Evolutionary conservation across 805 yeast species (phyloP), one percentile per base, ranked within the genome.

Genomic region (Scheffersomyces lignosus): DNA sequence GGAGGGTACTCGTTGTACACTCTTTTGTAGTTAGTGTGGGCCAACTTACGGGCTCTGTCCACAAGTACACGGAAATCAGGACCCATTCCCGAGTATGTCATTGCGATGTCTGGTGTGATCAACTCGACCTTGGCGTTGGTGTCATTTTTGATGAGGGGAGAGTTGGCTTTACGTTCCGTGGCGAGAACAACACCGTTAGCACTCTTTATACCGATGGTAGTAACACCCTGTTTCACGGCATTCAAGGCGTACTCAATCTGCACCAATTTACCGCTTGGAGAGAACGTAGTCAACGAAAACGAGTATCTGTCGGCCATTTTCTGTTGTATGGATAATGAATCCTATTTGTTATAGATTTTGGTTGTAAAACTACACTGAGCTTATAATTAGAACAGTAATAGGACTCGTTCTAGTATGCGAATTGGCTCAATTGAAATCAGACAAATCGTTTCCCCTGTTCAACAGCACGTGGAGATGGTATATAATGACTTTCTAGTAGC

Each of bases 71-170:
- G 77, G 70, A 86, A 93, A 62, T 93, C 99, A 15, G 99, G 99
- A 17, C 98, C 98, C 98, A 93, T 90, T 14, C 99, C 99, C 5
- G 96, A 77, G 65, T 93, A 93, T 3, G 95, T 90, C 76, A 93
- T 88, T 40, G 97, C 99, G 51, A 91, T 86, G 59, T 93, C 89
- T 25, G 99, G 98, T 4, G 99, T 89, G 54, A 93, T 78, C 43
- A 78, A 65, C 33, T 87, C 83, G 26, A 93, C 81, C 59, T 93
- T 93, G 34, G 83, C 75, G 40, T 85, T 73, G 34, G 87, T 76
- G 33, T 85, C 95, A 24, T 78, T 67, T 48, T 87, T 81, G 36
- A 88, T 78, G 45, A 93, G 75, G 10, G 85, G 73, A 7, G 96
- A 87, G 31, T 83, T 75, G 22, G 91, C 77, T 57, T 90, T 90